phyloP scores from a whole-genome alignment of 2,329 filamentous ascomycete species.

The Pestalotiopsis sp. region DNA sequence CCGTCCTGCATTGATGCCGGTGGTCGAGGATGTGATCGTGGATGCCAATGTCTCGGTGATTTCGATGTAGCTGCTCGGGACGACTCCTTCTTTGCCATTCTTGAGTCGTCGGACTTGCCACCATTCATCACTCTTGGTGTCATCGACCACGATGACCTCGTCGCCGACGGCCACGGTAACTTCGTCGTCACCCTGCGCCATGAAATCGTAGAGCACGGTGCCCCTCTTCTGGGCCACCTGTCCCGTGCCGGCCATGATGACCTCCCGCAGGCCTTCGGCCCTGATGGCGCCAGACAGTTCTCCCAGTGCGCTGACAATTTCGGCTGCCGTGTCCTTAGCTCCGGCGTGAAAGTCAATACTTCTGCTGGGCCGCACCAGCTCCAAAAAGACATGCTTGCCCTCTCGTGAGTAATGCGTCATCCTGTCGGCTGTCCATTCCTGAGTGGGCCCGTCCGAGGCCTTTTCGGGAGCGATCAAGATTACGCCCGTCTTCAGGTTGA shows the following conservation, averaged over 20 bases:
- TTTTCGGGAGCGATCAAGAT: constrained; percentile 92
- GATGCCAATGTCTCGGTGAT: constrained; percentile 68
- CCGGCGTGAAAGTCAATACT: constrained; percentile 97
- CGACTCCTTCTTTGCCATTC: constrained; percentile 92
- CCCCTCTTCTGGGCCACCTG: constrained; percentile 75
- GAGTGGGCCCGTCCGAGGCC: constrained; percentile 76
- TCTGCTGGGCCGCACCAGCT: constrained; percentile 88
- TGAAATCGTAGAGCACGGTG: constrained; percentile 89
- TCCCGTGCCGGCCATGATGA: constrained; percentile 78
- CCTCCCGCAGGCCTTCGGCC: constrained; percentile 82
- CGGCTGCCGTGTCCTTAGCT: constrained; percentile 92
- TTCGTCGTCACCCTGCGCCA: constrained; percentile 94
- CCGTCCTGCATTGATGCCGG: constrained; percentile 51
- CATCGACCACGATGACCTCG: constrained; percentile 88
- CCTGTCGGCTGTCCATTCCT: constrained; percentile 93
- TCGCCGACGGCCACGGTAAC: constrained; percentile 89
- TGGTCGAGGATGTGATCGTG: constrained; percentile 41
- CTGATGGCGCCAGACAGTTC: constrained; percentile 85
- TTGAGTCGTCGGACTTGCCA: constrained; percentile 92
- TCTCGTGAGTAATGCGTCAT: constrained; percentile 98
- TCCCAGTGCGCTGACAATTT: constrained; percentile 85
- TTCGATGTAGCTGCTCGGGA: constrained; percentile 95
- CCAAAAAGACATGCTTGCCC: constrained; percentile 96
- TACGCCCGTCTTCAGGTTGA: constrained; percentile 84
- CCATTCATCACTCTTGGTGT: constrained; percentile 94